Conservation (phyloP, 2,329 filamentous ascomycete species). For the Pestalotiopsis sp. region DNA sequence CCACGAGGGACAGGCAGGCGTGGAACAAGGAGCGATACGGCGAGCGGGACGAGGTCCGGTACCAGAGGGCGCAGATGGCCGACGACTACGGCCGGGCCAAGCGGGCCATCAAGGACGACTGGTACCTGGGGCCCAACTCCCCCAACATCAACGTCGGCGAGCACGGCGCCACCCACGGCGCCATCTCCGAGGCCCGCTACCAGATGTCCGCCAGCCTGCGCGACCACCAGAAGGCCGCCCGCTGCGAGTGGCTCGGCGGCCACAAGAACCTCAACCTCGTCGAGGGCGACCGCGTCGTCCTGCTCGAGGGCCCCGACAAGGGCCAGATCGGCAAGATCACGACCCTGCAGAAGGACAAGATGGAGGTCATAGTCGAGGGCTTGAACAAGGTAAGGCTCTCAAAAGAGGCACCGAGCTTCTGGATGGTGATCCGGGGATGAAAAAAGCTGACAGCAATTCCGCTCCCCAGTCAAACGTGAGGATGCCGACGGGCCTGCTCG, state of each 20-base stretch:
- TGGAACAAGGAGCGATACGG: constrained; percentile 28
- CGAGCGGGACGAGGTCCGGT: constrained; percentile 20
- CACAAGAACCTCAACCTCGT: constrained; percentile 63
- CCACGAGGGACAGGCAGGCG: constrained; percentile 27
- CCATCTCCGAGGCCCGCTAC: constrained; percentile 44
- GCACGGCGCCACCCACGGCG: constrained; percentile 60
- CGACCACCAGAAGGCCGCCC: constrained; percentile 41
- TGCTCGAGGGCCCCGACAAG: constrained; percentile 77
- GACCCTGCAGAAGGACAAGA: constrained; percentile 55
- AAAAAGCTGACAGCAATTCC: not conserved
- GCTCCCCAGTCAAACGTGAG: constrained; percentile 39
- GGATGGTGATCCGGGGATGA: too few species aligned
- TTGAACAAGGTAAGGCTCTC: constrained; percentile 64
- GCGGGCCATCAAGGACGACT: constrained; percentile 71
- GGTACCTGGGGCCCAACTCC: constrained; percentile 75
- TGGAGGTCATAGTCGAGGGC: constrained; percentile 63
- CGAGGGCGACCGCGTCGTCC: constrained; percentile 77
- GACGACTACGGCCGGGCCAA: constrained; percentile 50
- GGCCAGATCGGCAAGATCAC: constrained; percentile 80
- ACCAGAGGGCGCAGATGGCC: constrained; percentile 32
- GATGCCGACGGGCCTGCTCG: constrained; percentile 43
- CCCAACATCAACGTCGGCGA: constrained; percentile 74
- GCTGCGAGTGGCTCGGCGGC: constrained; percentile 60
- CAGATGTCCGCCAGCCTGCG: constrained; percentile 30
- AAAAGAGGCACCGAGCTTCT: not conserved